Conservation (phyloP, 345 rosid genomes). For the Linum usitatissimum region DNA sequence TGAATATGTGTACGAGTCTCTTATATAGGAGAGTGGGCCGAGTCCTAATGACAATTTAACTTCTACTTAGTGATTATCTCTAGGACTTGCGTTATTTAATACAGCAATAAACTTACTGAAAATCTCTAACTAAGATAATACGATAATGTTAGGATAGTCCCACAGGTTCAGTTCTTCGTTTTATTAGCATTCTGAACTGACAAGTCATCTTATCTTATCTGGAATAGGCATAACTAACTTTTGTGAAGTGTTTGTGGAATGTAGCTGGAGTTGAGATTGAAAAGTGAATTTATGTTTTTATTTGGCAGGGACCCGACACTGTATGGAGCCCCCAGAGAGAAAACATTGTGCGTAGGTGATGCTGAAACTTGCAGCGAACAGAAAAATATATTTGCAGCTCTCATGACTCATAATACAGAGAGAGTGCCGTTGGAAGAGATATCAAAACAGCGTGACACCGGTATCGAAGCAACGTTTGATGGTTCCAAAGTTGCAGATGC, state of each 20-base stretch:
- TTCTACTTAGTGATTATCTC: too few relatives aligned
- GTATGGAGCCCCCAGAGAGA: slow-evolving; percentile 75
- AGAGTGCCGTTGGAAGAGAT: slow-evolving; percentile 29
- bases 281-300: background rate
- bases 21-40: too few relatives aligned
- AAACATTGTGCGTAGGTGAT: slow-evolving; percentile 37
- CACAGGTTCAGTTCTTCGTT: slow-evolving; percentile 1
- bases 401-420: slow-evolving; percentile 23
- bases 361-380: slow-evolving; percentile 54
- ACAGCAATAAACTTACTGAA: too few relatives aligned
- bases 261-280: background rate
- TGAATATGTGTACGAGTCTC: too few relatives aligned
- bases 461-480: slow-evolving; percentile 23
- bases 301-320: slow-evolving; percentile 71
- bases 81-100: too few relatives aligned
- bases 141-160: too few relatives aligned
- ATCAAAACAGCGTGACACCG: slow-evolving; percentile 21
- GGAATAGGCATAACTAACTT: background rate
- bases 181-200: background rate
- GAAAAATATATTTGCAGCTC: slow-evolving; percentile 36
- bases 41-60: too few relatives aligned
- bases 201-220: background rate
- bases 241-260: background rate
- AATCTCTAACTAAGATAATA: too few relatives aligned
- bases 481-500: slow-evolving; percentile 17